Percentiles rank a stretch among this genome's conserved stretches.
Evolutionary conservation across 805 yeast species (phyloP).

Genomic region (Brettanomyces nanus): DNA sequence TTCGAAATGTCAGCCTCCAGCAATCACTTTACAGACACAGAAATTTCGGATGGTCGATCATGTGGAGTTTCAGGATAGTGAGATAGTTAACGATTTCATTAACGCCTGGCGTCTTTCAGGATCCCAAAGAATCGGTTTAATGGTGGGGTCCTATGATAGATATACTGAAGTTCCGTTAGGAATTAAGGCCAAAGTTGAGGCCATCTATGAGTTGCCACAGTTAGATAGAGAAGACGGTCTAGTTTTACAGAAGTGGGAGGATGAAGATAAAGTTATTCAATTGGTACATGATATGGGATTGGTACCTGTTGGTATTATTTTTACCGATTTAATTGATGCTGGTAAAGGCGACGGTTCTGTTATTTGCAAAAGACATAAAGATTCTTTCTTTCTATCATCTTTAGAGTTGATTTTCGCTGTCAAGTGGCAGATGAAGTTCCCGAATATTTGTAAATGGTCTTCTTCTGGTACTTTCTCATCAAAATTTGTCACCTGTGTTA

Average conservation of each 20-base stretch:
- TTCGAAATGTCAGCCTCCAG: constrained; percentile 93
- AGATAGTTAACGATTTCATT: constrained; percentile 71
- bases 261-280: constrained; percentile 42
- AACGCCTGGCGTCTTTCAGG: constrained; percentile 91
- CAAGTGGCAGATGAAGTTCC: constrained; percentile 56
- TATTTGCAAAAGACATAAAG: constrained; percentile 85
- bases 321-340: constrained; percentile 83
- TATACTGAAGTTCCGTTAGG: constrained; percentile 88
- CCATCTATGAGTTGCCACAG: constrained; percentile 91
- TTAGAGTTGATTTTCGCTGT: constrained; percentile 82
- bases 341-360: constrained; percentile 86
- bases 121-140: constrained; percentile 73
- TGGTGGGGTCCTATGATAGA: constrained; percentile 73
- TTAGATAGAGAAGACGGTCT: constrained; percentile 80
- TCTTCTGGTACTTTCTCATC: constrained; percentile 65
- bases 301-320: constrained; percentile 70
- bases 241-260: constrained; percentile 47
- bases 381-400: constrained; percentile 84
- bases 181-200: constrained; percentile 87
- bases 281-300: constrained; percentile 56
- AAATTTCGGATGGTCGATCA: constrained; percentile 94
- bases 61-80: constrained; percentile 76
- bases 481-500: constrained; percentile 86
- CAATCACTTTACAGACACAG: constrained; percentile 87
- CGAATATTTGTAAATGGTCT: constrained; percentile 57